phyloP scores from a whole-genome alignment of 495 filamentous ascomycete genomes.

The Neurospora africana region DNA sequence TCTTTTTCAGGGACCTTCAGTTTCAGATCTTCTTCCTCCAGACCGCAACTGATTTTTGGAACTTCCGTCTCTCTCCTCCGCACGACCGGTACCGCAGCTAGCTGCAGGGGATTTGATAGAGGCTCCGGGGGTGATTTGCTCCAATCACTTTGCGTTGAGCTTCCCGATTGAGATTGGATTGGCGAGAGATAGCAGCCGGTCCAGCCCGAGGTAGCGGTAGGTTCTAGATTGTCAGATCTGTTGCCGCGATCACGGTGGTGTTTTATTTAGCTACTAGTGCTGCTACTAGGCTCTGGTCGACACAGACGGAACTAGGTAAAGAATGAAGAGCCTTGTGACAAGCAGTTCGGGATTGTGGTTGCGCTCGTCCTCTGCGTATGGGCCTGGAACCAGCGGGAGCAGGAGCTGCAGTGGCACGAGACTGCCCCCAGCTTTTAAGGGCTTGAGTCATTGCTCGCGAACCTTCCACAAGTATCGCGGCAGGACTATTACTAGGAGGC shows the following conservation, averaged over 20 bases:
- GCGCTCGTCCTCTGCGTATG: slow-evolving; percentile 6
- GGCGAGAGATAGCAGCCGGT: not conserved
- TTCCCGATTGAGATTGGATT: not conserved
- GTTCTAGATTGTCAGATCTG: not conserved
- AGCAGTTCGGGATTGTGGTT: slow-evolving; percentile 4
- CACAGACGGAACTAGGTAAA: not conserved
- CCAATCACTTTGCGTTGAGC: not conserved
- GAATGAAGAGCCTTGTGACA: not conserved
- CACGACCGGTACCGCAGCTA: not conserved
- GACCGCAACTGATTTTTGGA: not conserved
- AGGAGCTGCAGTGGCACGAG: slow-evolving; percentile 13
- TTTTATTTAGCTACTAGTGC: not conserved
- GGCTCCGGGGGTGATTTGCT: not conserved
- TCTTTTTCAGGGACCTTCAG: not conserved
- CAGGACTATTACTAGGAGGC: slow-evolving; percentile 17
- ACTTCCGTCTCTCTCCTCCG: not conserved
- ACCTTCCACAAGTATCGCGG: slow-evolving; percentile 21
- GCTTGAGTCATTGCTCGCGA: slow-evolving; percentile 31
- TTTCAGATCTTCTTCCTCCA: not conserved
- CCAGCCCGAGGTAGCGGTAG: not conserved
- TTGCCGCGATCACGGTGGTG: not conserved
- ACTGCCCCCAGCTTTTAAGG: slow-evolving; percentile 20
- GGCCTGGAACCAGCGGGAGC: slow-evolving; percentile 8
- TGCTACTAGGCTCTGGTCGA: not conserved
- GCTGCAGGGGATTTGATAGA: not conserved